phyloP scores from a whole-genome alignment of 208 protist genomes.

The Leishmania turanica region DNA sequence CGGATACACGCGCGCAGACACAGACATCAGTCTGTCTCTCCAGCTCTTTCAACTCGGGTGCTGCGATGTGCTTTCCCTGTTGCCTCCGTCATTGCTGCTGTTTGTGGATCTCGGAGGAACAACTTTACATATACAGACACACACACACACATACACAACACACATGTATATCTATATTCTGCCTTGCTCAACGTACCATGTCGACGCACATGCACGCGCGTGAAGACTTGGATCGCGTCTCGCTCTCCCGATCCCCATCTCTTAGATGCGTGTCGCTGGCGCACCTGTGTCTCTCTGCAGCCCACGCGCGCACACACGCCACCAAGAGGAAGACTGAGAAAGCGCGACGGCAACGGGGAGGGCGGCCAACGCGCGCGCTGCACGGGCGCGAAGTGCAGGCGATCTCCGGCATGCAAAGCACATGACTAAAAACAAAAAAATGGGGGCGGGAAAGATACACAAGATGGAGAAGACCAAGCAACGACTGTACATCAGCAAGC shows the following conservation, averaged over 20 bases:
- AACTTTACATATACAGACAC: slow-evolving; percentile 6
- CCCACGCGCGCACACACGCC: not conserved
- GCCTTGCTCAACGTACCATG: not conserved
- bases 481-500: not conserved
- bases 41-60: not conserved
- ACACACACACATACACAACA: not conserved
- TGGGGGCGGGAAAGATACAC: not conserved
- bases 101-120: not conserved
- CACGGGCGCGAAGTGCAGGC: not conserved
- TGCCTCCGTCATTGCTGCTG: not conserved
- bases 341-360: not conserved
- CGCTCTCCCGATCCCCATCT: not conserved
- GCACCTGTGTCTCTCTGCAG: not conserved
- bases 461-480: not conserved
- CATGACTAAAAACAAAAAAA: not conserved
- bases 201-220: not conserved
- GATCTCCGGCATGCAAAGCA: not conserved
- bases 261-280: not conserved
- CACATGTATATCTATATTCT: not conserved
- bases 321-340: not conserved
- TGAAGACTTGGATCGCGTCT: too few species aligned
- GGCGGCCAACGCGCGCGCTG: not conserved
- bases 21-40: not conserved
- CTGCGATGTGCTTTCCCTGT: not conserved
- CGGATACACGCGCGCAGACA: too few species aligned